These are phyloP conservation scores for Delonix regia DNA, from an alignment of 306 rosid genomes.

Conservation along the genomic window DNA sequence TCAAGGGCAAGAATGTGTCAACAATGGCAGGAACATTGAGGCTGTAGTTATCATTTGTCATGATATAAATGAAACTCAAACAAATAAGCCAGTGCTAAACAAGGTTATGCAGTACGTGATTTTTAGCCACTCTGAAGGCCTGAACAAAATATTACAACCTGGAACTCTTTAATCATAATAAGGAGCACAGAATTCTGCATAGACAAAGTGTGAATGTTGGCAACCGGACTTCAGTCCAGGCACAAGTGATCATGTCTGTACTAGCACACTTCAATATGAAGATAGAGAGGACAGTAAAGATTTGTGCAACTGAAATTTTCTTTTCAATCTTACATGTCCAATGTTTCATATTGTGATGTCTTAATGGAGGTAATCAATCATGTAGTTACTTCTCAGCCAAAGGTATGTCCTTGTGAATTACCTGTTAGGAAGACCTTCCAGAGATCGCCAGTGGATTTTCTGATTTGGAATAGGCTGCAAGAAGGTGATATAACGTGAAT, in stretches of 20 bases:
- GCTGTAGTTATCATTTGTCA: not conserved
- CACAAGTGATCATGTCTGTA: not conserved
- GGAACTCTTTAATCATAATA: constrained; percentile 21
- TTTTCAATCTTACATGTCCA: constrained; percentile 2
- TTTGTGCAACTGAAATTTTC: constrained; percentile 12
- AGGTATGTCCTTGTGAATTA: constrained; percentile 28
- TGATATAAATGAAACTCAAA: constrained; percentile 1
- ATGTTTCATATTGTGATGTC: not conserved
- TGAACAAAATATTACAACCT: constrained; percentile 7
- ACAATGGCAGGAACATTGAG: not conserved
- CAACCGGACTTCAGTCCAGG: constrained; percentile 12
- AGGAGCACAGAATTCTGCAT: constrained; percentile 21
- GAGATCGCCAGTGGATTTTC: constrained; percentile 94
- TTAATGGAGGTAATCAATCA: constrained; percentile 15
- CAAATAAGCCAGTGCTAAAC: constrained; percentile 3
- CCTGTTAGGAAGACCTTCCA: constrained; percentile 98
- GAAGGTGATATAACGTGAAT: constrained; percentile 37
- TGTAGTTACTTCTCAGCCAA: constrained; percentile 2
- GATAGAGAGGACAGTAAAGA: constrained; percentile 3
- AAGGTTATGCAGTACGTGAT: constrained; percentile 10
- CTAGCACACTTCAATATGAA: constrained; percentile 19
- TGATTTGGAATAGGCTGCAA: constrained; percentile 92
- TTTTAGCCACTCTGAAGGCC: not conserved
- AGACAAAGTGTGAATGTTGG: constrained; percentile 6
- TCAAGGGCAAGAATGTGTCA: constrained; percentile 3